phyloP scores from a whole-genome alignment of 1,284 basidiomycete genomes.

The Ustilago curta region DNA sequence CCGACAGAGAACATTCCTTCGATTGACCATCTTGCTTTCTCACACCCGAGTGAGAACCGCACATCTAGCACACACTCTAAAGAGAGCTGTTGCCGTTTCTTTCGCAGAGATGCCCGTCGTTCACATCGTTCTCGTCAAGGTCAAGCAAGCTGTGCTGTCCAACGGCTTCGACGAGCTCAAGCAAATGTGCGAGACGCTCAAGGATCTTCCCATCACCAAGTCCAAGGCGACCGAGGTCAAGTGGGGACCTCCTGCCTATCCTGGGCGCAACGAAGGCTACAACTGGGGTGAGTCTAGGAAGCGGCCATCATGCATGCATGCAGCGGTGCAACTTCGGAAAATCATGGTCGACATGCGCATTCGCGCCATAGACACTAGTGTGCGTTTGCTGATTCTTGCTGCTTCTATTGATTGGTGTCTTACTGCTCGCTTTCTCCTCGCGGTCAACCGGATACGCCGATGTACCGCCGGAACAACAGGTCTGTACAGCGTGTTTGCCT shows the following conservation, averaged over 20 bases:
- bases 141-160: conserved; percentile 57
- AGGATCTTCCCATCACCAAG: conserved; percentile 51
- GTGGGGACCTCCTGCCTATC: conserved; percentile 59
- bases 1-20: neutral
- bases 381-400: neutral
- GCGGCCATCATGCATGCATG: conserved; percentile 3
- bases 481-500: conserved; percentile 57
- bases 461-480: conserved; percentile 19
- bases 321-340: conserved; percentile 6
- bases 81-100: neutral
- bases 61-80: neutral
- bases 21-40: neutral
- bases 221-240: conserved; percentile 54
- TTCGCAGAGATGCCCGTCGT: conserved; percentile 47
- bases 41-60: neutral
- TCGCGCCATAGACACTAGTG: neutral
- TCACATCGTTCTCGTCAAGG: conserved; percentile 63
- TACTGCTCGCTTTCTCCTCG: neutral
- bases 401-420: conserved; percentile 8
- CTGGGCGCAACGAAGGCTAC: conserved; percentile 58
- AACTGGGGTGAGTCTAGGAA: conserved; percentile 52
- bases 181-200: conserved; percentile 55
- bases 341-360: neutral
- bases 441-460: conserved; percentile 8
- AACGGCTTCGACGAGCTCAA: conserved; percentile 64